Percentiles rank a stretch among this genome's conserved stretches.
Conservation (phyloP, 441 rosid species). For the Corymbia citriodora region DNA sequence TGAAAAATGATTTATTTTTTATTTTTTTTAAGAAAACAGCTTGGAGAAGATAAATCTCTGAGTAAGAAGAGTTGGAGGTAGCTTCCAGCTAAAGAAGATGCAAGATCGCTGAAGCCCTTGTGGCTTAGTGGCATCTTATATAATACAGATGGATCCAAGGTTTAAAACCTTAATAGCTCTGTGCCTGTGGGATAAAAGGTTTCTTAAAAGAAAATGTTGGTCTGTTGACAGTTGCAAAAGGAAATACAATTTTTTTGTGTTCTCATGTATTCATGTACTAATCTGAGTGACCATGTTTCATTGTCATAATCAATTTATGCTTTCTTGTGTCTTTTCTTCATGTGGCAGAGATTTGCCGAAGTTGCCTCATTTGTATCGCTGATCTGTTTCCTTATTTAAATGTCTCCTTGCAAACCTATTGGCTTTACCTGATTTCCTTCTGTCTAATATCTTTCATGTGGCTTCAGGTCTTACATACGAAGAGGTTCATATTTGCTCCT, state of each 20-base stretch:
- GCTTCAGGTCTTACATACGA: conserved; percentile 62
- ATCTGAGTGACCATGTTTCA: not conserved
- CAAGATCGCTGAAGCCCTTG: not conserved
- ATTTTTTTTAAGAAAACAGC: not conserved
- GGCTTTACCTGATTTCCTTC: not conserved
- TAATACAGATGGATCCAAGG: not conserved
- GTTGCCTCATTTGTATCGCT: not conserved
- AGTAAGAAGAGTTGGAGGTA: not conserved
- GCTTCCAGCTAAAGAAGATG: not conserved
- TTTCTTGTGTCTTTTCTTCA: not conserved
- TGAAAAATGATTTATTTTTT: not conserved
- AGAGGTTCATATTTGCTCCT: conserved; percentile 67
- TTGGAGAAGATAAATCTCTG: not conserved
- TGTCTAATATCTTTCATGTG: not conserved
- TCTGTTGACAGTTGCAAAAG: not conserved
- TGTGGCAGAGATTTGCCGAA: not conserved
- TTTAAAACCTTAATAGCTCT: not conserved
- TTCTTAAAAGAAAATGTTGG: not conserved
- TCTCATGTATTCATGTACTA: not conserved
- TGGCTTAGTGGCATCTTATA: not conserved
- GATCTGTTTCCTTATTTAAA: not conserved
- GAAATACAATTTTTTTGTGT: not conserved
- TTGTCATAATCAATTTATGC: not conserved
- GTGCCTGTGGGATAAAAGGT: not conserved
- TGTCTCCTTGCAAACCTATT: not conserved